Evolutionary conservation across 768 basidiomycete genomes (phyloP).

Genomic region (Amanita rimosa): DNA sequence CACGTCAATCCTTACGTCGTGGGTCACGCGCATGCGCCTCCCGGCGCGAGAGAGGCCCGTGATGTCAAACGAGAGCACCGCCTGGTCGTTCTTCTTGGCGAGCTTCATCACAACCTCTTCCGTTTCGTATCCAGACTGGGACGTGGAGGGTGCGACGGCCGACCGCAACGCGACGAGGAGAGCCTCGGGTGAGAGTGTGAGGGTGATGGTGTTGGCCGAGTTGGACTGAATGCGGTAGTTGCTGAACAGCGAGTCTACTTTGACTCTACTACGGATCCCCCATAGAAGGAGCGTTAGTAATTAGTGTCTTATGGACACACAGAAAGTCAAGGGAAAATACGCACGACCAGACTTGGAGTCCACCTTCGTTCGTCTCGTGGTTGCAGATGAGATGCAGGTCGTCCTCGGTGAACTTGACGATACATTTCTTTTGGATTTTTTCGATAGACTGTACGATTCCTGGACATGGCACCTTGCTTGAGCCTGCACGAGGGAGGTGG

Average conservation of each 20-base stretch:
- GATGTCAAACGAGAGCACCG: constrained; percentile 71
- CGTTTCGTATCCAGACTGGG: constrained; percentile 32
- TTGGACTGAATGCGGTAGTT: constrained; percentile 84
- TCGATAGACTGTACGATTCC: constrained; percentile 76
- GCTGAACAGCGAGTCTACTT: constrained; percentile 55
- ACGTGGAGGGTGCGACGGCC: constrained; percentile 33
- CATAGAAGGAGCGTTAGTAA: too few species aligned
- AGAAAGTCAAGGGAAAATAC: constrained; percentile 6
- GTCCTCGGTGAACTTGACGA: constrained; percentile 66
- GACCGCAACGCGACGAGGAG: constrained; percentile 67
- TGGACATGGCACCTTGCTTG: constrained; percentile 16
- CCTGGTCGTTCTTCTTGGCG: constrained; percentile 76
- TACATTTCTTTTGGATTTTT: constrained; percentile 75
- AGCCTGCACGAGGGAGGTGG: not conserved
- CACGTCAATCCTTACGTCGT: constrained; percentile 78
- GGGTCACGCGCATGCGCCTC: constrained; percentile 50
- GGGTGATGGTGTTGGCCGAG: constrained; percentile 68
- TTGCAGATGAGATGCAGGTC: constrained; percentile 81
- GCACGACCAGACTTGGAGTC: constrained; percentile 75
- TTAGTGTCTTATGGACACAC: too few species aligned
- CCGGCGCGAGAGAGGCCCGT: constrained; percentile 53
- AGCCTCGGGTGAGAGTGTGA: constrained; percentile 64
- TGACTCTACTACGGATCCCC: constrained; percentile 41
- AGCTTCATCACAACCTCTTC: constrained; percentile 74
- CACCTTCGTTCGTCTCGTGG: constrained; percentile 67